Conservation (phyloP, 768 basidiomycete species). For the Exsudoporus frostii region DNA sequence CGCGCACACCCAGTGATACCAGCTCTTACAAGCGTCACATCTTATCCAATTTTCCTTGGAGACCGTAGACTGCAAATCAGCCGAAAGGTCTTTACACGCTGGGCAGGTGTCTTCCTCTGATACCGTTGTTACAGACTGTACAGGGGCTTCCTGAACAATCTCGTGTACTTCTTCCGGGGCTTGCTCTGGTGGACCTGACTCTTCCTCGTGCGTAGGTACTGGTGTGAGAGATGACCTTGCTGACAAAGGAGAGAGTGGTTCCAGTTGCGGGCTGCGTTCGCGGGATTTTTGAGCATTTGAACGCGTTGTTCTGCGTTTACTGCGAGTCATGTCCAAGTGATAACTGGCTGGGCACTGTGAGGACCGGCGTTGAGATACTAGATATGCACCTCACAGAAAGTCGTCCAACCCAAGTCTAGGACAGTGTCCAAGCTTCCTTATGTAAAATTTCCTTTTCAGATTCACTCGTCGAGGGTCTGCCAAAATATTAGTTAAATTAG, state of each 20-base stretch:
- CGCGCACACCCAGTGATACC: conserved; percentile 84
- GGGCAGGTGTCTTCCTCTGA: conserved; percentile 43
- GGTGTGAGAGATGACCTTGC: conserved; percentile 30
- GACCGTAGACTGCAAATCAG: conserved; percentile 31
- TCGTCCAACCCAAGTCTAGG: conserved; percentile 7
- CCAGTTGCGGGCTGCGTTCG: conserved; percentile 31
- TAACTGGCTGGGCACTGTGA: conserved; percentile 7
- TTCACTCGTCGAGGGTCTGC: too few species aligned
- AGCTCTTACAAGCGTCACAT: conserved; percentile 77
- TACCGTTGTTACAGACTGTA: conserved; percentile 5
- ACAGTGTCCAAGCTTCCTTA: conserved; percentile 14
- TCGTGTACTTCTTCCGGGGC: conserved; percentile 14
- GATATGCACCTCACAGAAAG: conserved; percentile 10
- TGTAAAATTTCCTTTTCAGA: conserved; percentile 24
- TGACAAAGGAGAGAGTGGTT: conserved; percentile 31
- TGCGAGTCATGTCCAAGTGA: conserved; percentile 39
- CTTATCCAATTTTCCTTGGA: conserved; percentile 78
- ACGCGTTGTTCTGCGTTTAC: conserved; percentile 43
- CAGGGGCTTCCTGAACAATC: conserved; percentile 9
- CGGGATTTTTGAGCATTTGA: conserved; percentile 35
- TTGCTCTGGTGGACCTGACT: conserved; percentile 11
- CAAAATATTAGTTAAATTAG: too few species aligned
- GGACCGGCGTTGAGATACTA: conserved; percentile 5
- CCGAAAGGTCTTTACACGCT: conserved; percentile 42
- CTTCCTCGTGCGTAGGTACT: conserved; percentile 22